A percentile compares a stretch with the other conserved stretches of the same genome.
Evolutionary conservation across 2,329 filamentous ascomycete genomes (phyloP).

Genomic region (Pleurostoma richardsiae): DNA sequence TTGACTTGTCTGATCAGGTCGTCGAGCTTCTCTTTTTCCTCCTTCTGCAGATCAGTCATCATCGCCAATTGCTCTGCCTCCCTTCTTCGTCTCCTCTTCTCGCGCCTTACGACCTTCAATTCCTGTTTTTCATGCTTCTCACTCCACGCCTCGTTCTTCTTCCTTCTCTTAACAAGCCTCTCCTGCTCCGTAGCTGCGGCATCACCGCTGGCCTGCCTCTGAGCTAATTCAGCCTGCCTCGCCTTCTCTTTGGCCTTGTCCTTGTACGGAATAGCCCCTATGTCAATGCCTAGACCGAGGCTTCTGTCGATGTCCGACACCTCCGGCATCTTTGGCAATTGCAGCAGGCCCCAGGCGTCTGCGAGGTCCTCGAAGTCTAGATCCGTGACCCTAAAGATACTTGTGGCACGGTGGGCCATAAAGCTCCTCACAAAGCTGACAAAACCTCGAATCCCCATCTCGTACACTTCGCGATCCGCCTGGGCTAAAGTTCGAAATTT

Average conservation of each 20-base stretch:
- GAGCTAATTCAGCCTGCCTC: conserved; percentile 50
- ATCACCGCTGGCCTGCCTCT: conserved; percentile 35
- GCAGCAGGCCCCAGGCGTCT: conserved; percentile 78
- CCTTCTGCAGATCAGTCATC: conserved; percentile 68
- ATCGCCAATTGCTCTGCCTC: conserved; percentile 58
- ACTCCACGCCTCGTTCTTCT: conserved; percentile 68
- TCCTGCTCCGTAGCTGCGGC: conserved; percentile 33
- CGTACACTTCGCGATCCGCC: conserved; percentile 64
- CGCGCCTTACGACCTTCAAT: conserved; percentile 36
- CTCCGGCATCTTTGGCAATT: conserved; percentile 92
- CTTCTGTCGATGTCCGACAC: conserved; percentile 66
- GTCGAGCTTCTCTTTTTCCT: conserved; percentile 57
- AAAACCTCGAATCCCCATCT: conserved; percentile 87
- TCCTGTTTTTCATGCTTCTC: conserved; percentile 63
- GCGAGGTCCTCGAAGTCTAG: conserved; percentile 82
- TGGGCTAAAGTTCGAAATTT: conserved; percentile 29
- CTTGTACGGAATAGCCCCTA: conserved; percentile 64
- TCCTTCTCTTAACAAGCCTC: conserved; percentile 43
- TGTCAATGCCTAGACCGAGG: conserved; percentile 59
- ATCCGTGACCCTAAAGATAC: conserved; percentile 80
- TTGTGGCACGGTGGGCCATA: conserved; percentile 82
- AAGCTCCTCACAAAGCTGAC: conserved; percentile 93
- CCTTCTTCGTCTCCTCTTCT: conserved; percentile 30
- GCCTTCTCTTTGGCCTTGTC: conserved; percentile 67
- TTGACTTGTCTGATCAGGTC: conserved; percentile 59